phyloP scores from a whole-genome alignment of 192 early-diverging fungal species.

The Ambispora gerdemannii region DNA sequence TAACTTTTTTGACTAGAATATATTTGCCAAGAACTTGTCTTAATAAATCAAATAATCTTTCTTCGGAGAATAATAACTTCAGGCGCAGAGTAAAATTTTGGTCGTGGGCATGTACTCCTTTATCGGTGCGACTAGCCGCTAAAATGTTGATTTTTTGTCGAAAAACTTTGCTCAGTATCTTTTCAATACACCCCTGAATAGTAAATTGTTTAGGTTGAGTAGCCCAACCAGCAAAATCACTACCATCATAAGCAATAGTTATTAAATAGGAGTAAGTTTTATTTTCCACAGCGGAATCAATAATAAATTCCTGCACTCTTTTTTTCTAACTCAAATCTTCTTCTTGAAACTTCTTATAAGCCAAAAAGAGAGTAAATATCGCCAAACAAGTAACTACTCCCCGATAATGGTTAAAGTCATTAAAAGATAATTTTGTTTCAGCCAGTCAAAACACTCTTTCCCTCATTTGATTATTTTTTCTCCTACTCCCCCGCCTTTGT shows the following conservation, averaged over 20 bases:
- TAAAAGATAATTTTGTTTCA: slow-evolving; percentile 24
- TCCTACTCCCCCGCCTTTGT: background rate
- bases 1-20: background rate
- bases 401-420: slow-evolving; percentile 22
- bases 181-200: slow-evolving; percentile 15
- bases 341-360: slow-evolving; percentile 9
- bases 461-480: slow-evolving; percentile 18
- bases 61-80: background rate
- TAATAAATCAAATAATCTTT: slow-evolving; percentile 3
- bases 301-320: too few relatives aligned
- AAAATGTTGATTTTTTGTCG: slow-evolving; percentile 2
- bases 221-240: slow-evolving; percentile 17
- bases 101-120: slow-evolving; percentile 17
- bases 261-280: slow-evolving; percentile 7
- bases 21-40: slow-evolving; percentile 12
- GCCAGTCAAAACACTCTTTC: background rate
- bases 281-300: too few relatives aligned
- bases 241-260: slow-evolving; percentile 15
- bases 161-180: slow-evolving; percentile 7
- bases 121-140: slow-evolving; percentile 2
- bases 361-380: slow-evolving; percentile 11
- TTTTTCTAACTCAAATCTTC: slow-evolving; percentile 9
- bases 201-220: slow-evolving; percentile 7
- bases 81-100: slow-evolving; percentile 7
- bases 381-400: slow-evolving; percentile 11